Conservation (phyloP, 768 basidiomycete species). For the Baorangia bicolor region DNA sequence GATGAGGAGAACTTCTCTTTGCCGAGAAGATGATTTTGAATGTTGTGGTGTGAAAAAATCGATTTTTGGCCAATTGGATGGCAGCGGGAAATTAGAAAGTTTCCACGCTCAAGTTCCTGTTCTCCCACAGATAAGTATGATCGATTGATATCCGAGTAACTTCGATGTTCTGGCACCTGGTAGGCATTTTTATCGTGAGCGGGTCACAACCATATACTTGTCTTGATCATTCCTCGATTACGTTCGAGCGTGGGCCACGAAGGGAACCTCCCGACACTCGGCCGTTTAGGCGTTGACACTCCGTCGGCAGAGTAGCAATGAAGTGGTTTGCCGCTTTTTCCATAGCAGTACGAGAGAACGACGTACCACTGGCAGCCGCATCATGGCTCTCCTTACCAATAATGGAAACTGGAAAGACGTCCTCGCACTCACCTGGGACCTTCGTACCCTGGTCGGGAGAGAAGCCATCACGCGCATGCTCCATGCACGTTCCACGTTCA, state of each 20-base stretch:
- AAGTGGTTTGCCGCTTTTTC: background rate
- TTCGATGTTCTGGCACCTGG: background rate
- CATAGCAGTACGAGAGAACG: background rate
- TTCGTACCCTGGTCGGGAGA: constrained; percentile 42
- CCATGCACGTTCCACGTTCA: constrained; percentile 29
- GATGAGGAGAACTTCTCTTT: too few species aligned
- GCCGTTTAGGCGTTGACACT: background rate
- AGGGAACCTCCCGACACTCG: background rate
- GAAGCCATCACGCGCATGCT: constrained; percentile 35
- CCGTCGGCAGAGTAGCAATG: background rate
- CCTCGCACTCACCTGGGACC: constrained; percentile 47
- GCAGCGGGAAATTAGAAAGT: too few species aligned
- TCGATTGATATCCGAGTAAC: too few species aligned
- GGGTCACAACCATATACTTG: background rate
- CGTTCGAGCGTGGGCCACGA: background rate
- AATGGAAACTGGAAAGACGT: constrained; percentile 45
- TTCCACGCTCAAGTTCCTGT: background rate
- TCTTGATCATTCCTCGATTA: background rate
- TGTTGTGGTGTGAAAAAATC: too few species aligned
- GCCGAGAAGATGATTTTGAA: too few species aligned
- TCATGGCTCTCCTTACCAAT: constrained; percentile 30
- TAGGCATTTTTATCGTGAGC: background rate
- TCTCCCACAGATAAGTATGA: too few species aligned
- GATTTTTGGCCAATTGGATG: too few species aligned
- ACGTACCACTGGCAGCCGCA: too few species aligned